phyloP scores from a whole-genome alignment of 2,329 filamentous ascomycete genomes.

The Ophiostoma populinum region DNA sequence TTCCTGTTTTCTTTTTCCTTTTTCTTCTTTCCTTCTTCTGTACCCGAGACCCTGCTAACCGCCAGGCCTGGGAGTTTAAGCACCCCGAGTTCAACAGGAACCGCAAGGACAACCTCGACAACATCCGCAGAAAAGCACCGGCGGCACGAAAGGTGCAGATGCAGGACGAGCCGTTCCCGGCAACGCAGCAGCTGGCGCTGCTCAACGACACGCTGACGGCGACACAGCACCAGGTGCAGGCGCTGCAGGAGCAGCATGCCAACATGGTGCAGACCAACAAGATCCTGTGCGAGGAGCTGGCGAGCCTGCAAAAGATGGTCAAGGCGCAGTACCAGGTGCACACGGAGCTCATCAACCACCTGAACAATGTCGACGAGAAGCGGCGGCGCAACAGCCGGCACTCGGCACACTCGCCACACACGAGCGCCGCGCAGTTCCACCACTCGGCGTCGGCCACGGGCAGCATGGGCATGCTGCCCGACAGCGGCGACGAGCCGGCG shows the following conservation, averaged over 20 bases:
- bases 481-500: constrained; percentile 29
- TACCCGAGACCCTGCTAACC: not conserved
- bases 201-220: constrained; percentile 77
- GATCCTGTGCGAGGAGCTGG: constrained; percentile 42
- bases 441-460: not conserved
- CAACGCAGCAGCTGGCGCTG: constrained; percentile 75
- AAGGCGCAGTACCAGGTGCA: constrained; percentile 40
- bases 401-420: constrained; percentile 19
- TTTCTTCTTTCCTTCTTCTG: not conserved
- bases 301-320: constrained; percentile 42
- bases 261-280: constrained; percentile 53
- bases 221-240: constrained; percentile 82
- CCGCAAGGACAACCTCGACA: constrained; percentile 57
- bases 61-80: constrained; percentile 85
- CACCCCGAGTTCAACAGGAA: not conserved
- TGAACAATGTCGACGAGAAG: constrained; percentile 29
- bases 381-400: constrained; percentile 25
- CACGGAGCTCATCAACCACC: constrained; percentile 37
- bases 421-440: constrained; percentile 21
- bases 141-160: constrained; percentile 57
- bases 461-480: constrained; percentile 22
- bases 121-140: constrained; percentile 88
- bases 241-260: constrained; percentile 67
- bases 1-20: not conserved
- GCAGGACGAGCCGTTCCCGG: constrained; percentile 55